A percentile compares a stretch with the other conserved stretches of the same genome.
Evolutionary conservation across 2,329 filamentous ascomycete genomes (phyloP).

Genomic region (Domatiomyces globalis): DNA sequence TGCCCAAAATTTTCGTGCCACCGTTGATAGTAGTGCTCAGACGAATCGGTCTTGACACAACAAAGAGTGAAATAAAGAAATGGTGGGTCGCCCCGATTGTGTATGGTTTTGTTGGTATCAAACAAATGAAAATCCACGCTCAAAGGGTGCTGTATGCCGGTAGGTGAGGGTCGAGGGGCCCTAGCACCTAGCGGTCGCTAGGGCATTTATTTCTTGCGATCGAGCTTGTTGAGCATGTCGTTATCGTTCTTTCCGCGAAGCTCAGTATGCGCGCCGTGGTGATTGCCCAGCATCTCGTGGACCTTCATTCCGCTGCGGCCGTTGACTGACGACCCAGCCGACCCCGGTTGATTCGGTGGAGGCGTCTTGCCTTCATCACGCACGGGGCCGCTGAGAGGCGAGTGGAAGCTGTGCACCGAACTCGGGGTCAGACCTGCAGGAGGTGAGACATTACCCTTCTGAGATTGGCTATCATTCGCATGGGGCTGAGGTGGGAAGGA

Average conservation of each 20-base stretch:
- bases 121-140: constrained; percentile 2
- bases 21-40: constrained; percentile 8
- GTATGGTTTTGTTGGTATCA: constrained; percentile 9
- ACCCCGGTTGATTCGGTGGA: constrained; percentile 25
- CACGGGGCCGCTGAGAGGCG: constrained; percentile 24
- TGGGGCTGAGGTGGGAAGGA: constrained; percentile 28
- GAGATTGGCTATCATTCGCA: constrained; percentile 18
- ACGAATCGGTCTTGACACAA: constrained; percentile 10
- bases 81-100: constrained; percentile 17
- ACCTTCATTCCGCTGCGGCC: constrained; percentile 32
- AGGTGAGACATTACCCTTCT: constrained; percentile 16
- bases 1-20: constrained; percentile 10
- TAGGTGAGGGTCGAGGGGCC: neutral
- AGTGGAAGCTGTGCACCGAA: constrained; percentile 30
- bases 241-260: constrained; percentile 34
- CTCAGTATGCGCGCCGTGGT: constrained; percentile 9
- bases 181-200: neutral
- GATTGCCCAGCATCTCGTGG: constrained; percentile 33
- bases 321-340: constrained; percentile 21
- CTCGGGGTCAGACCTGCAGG: constrained; percentile 25
- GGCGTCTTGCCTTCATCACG: constrained; percentile 25
- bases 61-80: constrained; percentile 12
- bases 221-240: constrained; percentile 32
- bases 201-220: constrained; percentile 17
- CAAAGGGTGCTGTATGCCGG: neutral